Evolutionary conservation across 75 land plant genomes (phyloP).

Genomic region (Pinus taeda): DNA sequence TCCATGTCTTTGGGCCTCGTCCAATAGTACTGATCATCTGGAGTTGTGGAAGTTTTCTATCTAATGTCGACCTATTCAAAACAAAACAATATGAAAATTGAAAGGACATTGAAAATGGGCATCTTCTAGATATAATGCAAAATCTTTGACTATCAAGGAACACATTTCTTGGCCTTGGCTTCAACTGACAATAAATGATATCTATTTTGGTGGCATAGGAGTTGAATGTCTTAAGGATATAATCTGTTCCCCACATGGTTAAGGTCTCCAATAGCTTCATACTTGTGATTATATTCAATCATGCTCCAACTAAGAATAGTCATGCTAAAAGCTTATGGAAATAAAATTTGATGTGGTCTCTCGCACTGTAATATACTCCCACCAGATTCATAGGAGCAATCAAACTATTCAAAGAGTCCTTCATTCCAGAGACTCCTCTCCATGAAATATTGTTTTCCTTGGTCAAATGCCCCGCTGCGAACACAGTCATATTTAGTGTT

Average conservation of each 20-base stretch:
- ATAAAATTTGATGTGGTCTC: conserved; percentile 90
- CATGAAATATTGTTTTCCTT: too few species aligned
- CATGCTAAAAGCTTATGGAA: conserved; percentile 81
- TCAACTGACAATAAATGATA: conserved; percentile 53
- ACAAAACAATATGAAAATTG: too few species aligned
- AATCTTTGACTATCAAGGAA: too few species aligned
- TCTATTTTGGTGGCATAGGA: conserved; percentile 58
- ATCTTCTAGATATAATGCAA: too few species aligned
- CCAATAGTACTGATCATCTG: conserved; percentile 94
- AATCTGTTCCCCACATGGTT: conserved; percentile 94
- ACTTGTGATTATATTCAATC: conserved; percentile 84
- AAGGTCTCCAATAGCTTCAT: conserved; percentile 80
- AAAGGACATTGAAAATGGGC: too few species aligned
- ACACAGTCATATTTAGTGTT: too few species aligned
- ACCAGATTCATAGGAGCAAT: conserved; percentile 33
- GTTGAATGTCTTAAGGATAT: conserved; percentile 87
- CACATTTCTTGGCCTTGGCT: too few species aligned
- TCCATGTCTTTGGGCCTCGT: conserved; percentile 93
- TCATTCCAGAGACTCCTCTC: too few species aligned
- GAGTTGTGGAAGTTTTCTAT: neutral
- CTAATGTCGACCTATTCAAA: conserved; percentile 5
- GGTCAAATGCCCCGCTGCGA: too few species aligned
- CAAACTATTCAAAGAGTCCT: conserved; percentile 11
- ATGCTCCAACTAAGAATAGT: conserved; percentile 98
- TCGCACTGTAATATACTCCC: conserved; percentile 92